phyloP scores from a whole-genome alignment of 352 stramenopile species.

The Globisporangium cederbergense region DNA sequence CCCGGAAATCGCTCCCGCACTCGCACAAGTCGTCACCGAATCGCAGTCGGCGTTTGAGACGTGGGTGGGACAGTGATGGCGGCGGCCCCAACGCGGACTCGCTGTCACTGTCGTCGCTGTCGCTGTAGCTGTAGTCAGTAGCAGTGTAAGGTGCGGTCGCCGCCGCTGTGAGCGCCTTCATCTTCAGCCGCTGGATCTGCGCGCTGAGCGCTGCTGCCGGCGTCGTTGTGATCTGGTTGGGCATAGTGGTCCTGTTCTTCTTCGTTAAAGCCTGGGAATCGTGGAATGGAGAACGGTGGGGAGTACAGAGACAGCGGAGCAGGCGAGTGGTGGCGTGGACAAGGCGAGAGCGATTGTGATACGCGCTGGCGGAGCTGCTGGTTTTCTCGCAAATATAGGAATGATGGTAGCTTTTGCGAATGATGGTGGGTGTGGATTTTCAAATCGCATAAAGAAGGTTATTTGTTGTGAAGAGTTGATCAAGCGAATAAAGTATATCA shows the following conservation, averaged over 20 bases:
- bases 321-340: background rate
- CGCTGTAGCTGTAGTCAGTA: background rate
- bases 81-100: background rate
- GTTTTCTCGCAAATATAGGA: conserved; percentile 1
- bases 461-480: background rate
- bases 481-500: background rate
- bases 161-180: conserved; percentile 8
- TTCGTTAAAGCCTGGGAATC: background rate
- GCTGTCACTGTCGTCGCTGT: background rate
- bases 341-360: conserved; percentile 9
- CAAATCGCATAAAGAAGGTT: background rate
- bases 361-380: background rate
- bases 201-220: background rate
- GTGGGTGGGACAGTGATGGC: background rate
- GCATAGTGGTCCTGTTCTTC: background rate
- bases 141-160: background rate
- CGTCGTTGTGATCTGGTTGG: background rate
- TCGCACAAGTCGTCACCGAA: conserved; percentile 1
- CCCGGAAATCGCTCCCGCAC: conserved; percentile 2
- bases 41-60: conserved; percentile 7
- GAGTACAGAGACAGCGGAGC: background rate
- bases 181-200: conserved; percentile 8
- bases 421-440: background rate
- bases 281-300: conserved; percentile 1
- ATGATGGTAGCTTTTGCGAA: conserved; percentile 10